Percentiles rank a stretch among this genome's conserved stretches.
These are phyloP conservation scores for Nannochloropsis limnetica DNA, from an alignment of 352 stramenopile genomes.

Conservation along the genomic window DNA sequence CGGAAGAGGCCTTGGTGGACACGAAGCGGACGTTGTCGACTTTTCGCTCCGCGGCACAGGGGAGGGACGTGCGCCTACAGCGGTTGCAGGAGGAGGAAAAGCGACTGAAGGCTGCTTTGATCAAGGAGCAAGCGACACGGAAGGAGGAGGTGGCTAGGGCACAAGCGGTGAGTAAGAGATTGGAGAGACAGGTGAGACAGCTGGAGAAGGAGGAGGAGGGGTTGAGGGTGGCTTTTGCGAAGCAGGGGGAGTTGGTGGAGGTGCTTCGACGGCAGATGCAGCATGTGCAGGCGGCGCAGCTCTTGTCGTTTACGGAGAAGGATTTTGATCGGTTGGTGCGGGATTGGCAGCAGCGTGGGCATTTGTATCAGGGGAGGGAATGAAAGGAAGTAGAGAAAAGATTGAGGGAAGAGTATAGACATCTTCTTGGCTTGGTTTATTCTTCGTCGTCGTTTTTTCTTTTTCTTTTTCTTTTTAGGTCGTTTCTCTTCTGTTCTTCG, in stretches of 20 bases:
- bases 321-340: not conserved
- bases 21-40: not conserved
- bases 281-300: not conserved
- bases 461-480: not conserved
- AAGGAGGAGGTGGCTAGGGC: not conserved
- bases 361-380: not conserved
- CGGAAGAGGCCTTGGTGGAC: not conserved
- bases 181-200: not conserved
- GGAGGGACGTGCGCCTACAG: not conserved
- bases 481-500: not conserved
- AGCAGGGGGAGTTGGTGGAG: constrained; percentile 19
- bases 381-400: not conserved
- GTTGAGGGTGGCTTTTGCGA: not conserved
- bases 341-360: not conserved
- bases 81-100: not conserved
- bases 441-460: not conserved
- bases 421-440: not conserved
- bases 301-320: constrained; percentile 18
- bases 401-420: not conserved
- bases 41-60: not conserved
- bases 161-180: not conserved
- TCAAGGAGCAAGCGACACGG: not conserved
- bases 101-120: not conserved
- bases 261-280: not conserved
- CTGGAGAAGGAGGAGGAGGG: constrained; percentile 12